Base-by-base conservation (phyloP, 352 stramenopile genomes). In the Phytophthora pluvialis region DNA sequence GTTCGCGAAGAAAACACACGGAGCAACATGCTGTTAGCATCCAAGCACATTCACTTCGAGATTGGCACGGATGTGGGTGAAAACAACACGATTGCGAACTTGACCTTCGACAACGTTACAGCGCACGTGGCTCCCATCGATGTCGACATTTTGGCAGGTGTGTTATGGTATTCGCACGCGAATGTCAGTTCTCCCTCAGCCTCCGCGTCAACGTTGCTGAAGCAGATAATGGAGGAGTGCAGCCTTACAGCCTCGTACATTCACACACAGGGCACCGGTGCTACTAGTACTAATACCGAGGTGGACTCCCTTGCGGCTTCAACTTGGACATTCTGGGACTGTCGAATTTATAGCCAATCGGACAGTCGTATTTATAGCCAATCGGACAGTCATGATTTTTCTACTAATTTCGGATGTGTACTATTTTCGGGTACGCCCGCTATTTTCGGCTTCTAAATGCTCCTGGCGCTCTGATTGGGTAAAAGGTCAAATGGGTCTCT, bases 151-250 rank as follows among this genome's bases (percentile, higher is more conserved):
- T 78, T 75, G 0, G 75, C 76, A 21, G 83, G 83, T 0, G 82
- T 93, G 15, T 48, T 90, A 12, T 95, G 87, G 87, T 95, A 93
- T 56, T 77, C 81, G 10, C 74, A 83, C 40, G 42, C 56, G 21
- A 16, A 61, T 36, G 36, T 50, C 8, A 16, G 31, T 7, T 66
- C 46, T 18, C 36, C 40, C 5, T 58, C 70, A 3, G 29, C 59
- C 3, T 45, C 81, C 2, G 60, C 25, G 3, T 59, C 50, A 5
- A 5, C 64, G 6, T 57, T 95, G 13, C 59, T 93, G 31, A 88
- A 91, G 58, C 72, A 91, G 46, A 85, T 95, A 7, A 76, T 95
- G 67, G 83, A 93, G 4, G 86, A 95, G 59, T 95, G 83, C 54
- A 86, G 72, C n/a, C 45, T 93, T 9, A 81, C 66, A 3, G 75